Conservation (phyloP, 176 grass and related monocot genomes). For the Pontederia crassipes region DNA sequence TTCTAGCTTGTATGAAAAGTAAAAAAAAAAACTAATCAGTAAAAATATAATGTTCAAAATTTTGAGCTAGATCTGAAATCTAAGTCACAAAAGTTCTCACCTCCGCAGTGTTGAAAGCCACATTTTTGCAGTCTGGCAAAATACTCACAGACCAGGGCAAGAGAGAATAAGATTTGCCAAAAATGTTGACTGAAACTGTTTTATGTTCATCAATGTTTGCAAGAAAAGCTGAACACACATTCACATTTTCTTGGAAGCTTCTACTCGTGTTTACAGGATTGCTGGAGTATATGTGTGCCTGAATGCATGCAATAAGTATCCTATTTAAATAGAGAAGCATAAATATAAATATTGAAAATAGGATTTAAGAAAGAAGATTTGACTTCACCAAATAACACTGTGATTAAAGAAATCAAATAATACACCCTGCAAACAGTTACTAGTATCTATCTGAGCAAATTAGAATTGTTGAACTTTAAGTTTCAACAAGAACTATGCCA, state of each 20-base stretch:
- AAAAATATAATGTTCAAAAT: too few relatives aligned
- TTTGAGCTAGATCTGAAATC: too few relatives aligned
- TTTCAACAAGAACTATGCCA: too few relatives aligned
- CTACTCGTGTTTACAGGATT: slow-evolving; percentile 37
- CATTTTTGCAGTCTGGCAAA: slow-evolving; percentile 79
- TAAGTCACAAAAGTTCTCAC: slow-evolving; percentile 20
- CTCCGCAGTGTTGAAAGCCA: slow-evolving; percentile 79
- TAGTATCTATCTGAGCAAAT: too few relatives aligned
- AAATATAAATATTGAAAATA: neutral
- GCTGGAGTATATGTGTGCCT: slow-evolving; percentile 92
- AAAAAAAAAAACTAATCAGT: too few relatives aligned
- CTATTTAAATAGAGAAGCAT: neutral
- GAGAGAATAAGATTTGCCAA: slow-evolving; percentile 63
- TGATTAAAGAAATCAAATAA: too few relatives aligned
- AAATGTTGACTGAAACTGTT: slow-evolving; percentile 65
- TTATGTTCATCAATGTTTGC: slow-evolving; percentile 90
- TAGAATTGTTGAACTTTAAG: too few relatives aligned
- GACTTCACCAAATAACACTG: too few relatives aligned
- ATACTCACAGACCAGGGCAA: slow-evolving; percentile 97
- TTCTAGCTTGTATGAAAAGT: too few relatives aligned
- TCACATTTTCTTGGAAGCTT: slow-evolving; percentile 39
- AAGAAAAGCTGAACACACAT: slow-evolving; percentile 90
- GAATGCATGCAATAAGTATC: slow-evolving; percentile 28
- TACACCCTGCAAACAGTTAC: too few relatives aligned
- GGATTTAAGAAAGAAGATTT: too few relatives aligned